A percentile compares a stretch with the other conserved stretches of the same genome.
These are phyloP conservation scores for Epicoccum sorghinum DNA, from an alignment of 2,329 filamentous ascomycete genomes.

Conservation along the genomic window DNA sequence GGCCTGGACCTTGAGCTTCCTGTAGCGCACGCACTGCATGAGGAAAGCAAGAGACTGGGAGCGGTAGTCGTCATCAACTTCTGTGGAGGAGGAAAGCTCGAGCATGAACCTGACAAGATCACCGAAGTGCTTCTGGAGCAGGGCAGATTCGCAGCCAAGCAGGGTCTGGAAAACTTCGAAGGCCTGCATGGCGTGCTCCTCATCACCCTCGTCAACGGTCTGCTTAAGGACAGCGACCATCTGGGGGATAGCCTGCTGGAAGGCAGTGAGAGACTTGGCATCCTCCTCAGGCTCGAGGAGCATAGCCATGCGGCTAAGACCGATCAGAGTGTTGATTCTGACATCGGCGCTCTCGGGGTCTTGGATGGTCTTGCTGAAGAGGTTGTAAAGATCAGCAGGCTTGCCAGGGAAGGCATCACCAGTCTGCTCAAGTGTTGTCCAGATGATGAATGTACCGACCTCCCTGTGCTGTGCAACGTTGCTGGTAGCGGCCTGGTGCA, in stretches of 20 bases:
- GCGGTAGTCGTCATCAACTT: slow-evolving; percentile 82
- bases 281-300: slow-evolving; percentile 89
- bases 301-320: slow-evolving; percentile 85
- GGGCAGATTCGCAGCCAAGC: slow-evolving; percentile 83
- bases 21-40: slow-evolving; percentile 88
- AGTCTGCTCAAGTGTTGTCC: slow-evolving; percentile 86
- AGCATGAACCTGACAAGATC: slow-evolving; percentile 95
- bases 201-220: slow-evolving; percentile 77
- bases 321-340: slow-evolving; percentile 90
- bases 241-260: slow-evolving; percentile 80
- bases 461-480: slow-evolving; percentile 79
- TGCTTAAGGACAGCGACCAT: slow-evolving; percentile 92
- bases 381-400: slow-evolving; percentile 75
- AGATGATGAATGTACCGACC: slow-evolving; percentile 91
- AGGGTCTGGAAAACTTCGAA: slow-evolving; percentile 98
- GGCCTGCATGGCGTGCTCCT: slow-evolving; percentile 85
- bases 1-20: slow-evolving; percentile 93
- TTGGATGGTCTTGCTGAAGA: slow-evolving; percentile 86
- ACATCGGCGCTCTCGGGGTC: slow-evolving; percentile 92
- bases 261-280: slow-evolving; percentile 70
- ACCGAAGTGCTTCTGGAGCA: slow-evolving; percentile 84
- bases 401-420: slow-evolving; percentile 84
- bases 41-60: slow-evolving; percentile 92
- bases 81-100: slow-evolving; percentile 76
- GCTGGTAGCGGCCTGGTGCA: slow-evolving; percentile 80